phyloP scores from a whole-genome alignment of 2,329 filamentous ascomycete species.

The Hymenoscyphus linearis region DNA sequence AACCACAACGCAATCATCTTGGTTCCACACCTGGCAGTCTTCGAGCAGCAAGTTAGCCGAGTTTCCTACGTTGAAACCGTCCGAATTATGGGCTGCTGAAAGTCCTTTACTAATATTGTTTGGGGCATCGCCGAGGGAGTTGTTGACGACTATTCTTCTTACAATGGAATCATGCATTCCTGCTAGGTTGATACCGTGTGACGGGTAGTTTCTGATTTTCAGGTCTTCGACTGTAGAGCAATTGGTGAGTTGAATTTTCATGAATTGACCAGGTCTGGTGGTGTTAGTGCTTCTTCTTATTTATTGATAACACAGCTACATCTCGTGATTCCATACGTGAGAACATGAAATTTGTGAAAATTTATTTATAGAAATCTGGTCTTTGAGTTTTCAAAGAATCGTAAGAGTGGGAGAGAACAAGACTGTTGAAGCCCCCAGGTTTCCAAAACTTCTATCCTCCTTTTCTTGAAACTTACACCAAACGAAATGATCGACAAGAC shows the following conservation, averaged over 20 bases:
- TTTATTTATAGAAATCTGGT: neutral
- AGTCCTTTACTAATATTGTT: slow-evolving; percentile 32
- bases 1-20: slow-evolving; percentile 32
- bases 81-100: slow-evolving; percentile 35
- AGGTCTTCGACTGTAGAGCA: slow-evolving; percentile 36
- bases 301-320: neutral
- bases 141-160: slow-evolving; percentile 36
- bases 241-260: slow-evolving; percentile 36
- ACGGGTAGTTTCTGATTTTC: slow-evolving; percentile 38
- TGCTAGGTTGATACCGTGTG: slow-evolving; percentile 36
- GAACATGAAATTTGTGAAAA: no score
- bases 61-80: slow-evolving; percentile 34
- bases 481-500: neutral
- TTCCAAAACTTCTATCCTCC: neutral
- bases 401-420: neutral
- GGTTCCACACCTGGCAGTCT: slow-evolving; percentile 29
- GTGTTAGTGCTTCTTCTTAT: slow-evolving; percentile 10
- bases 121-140: slow-evolving; percentile 35
- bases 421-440: neutral
- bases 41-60: slow-evolving; percentile 28
- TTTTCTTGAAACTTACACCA: no score
- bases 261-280: slow-evolving; percentile 37
- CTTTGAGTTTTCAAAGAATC: neutral
- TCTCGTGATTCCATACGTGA: neutral
- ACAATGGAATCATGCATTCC: slow-evolving; percentile 30